These are phyloP conservation scores for Tricholomella constricta DNA, from an alignment of 768 basidiomycete species.

Conservation along the genomic window DNA sequence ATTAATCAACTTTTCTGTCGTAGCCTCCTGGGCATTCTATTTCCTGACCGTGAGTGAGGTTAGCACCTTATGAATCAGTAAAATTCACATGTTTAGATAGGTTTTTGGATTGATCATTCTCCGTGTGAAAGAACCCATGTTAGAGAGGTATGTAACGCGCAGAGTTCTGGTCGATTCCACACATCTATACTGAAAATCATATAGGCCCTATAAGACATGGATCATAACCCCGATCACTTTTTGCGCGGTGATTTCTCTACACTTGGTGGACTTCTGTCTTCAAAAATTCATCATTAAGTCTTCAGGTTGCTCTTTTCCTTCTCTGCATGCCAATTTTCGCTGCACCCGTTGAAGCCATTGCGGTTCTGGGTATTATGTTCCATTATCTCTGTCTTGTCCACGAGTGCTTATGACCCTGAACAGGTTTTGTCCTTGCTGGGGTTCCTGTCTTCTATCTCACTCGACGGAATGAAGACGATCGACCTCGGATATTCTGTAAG, in stretches of 20 bases:
- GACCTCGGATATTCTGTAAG: conserved; percentile 46
- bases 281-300: conserved; percentile 1
- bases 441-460: conserved; percentile 85
- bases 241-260: conserved; percentile 61
- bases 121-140: conserved; percentile 85
- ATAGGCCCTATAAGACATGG: conserved; percentile 92
- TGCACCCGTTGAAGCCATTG: conserved; percentile 84
- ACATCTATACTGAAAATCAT: not conserved
- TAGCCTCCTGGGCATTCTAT: conserved; percentile 86
- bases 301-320: conserved; percentile 83
- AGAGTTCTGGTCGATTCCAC: not conserved
- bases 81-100: conserved; percentile 33
- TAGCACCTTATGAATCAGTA: not conserved
- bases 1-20: conserved; percentile 87
- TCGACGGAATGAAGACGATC: conserved; percentile 47
- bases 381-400: not conserved
- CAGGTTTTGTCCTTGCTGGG: conserved; percentile 78
- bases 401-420: conserved; percentile 6
- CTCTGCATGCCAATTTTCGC: conserved; percentile 94
- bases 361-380: conserved; percentile 78
- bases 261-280: not conserved
- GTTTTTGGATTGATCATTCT: conserved; percentile 88
- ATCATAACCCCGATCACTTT: conserved; percentile 89
- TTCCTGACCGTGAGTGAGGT: conserved; percentile 70
- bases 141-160: conserved; percentile 58